These are phyloP conservation scores for Dalbergia cochinchinensis DNA, from an alignment of 306 rosid genomes.

Conservation along the genomic window DNA sequence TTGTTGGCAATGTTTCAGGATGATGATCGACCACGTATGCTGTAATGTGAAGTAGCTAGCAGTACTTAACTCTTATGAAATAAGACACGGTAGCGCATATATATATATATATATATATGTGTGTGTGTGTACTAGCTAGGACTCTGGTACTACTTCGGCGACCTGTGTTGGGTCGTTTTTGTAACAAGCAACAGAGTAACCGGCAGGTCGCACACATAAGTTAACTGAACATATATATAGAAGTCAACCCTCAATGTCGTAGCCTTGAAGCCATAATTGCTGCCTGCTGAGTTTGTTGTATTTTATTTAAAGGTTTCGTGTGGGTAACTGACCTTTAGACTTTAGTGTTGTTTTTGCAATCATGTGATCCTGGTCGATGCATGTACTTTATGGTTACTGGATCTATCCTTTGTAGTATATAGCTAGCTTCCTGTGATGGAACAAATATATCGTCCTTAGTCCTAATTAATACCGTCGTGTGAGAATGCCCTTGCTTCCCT, in stretches of 20 bases:
- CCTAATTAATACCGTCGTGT: background rate
- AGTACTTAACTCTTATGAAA: conserved; percentile 31
- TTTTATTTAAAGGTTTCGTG: background rate
- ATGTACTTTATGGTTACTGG: conserved; percentile 24
- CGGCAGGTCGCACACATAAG: conserved; percentile 38
- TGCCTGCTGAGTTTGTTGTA: conserved; percentile 15
- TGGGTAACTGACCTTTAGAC: conserved; percentile 26
- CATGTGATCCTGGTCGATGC: conserved; percentile 28
- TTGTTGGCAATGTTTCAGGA: conserved; percentile 43
- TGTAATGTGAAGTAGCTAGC: background rate
- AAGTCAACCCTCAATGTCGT: conserved; percentile 38
- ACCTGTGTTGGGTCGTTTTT: conserved; percentile 51
- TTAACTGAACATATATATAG: background rate
- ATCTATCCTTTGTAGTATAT: background rate
- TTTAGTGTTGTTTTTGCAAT: conserved; percentile 22
- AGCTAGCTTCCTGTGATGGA: background rate
- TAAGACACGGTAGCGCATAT: conserved; percentile 44
- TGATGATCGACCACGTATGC: background rate
- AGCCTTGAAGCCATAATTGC: conserved; percentile 40
- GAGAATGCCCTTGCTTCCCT: background rate
- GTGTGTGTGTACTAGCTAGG: too few species aligned
- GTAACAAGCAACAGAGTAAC: conserved; percentile 7
- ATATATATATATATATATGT: too few species aligned
- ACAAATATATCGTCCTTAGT: background rate
- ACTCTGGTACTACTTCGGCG: conserved; percentile 25